Percentiles rank a stretch among this genome's conserved stretches.
Conservation (phyloP, 2,329 filamentous ascomycete species). For the Claviceps sp. region DNA sequence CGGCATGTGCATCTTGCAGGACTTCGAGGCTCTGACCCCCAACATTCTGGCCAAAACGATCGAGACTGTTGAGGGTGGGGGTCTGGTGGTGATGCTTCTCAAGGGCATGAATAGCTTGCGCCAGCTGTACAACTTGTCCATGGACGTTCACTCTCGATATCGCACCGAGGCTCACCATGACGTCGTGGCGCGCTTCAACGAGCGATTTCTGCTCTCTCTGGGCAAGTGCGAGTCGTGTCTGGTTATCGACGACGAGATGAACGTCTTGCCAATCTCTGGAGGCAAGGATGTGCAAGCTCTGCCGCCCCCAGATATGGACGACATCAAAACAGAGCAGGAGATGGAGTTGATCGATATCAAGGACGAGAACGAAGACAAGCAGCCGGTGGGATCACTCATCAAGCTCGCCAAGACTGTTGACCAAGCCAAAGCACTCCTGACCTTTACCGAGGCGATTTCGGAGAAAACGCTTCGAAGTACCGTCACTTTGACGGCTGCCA, state of each 20-base stretch:
- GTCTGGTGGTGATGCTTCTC: conserved; percentile 74
- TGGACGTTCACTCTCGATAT: conserved; percentile 96
- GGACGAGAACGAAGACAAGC: conserved; percentile 70
- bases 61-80: conserved; percentile 94
- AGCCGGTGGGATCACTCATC: conserved; percentile 74
- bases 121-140: conserved; percentile 89
- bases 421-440: conserved; percentile 91
- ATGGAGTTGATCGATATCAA: conserved; percentile 78
- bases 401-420: conserved; percentile 82
- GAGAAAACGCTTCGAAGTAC: conserved; percentile 94
- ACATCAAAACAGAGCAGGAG: conserved; percentile 56
- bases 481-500: conserved; percentile 80
- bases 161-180: conserved; percentile 92
- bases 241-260: conserved; percentile 94
- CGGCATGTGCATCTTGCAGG: conserved; percentile 95
- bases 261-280: conserved; percentile 91
- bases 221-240: conserved; percentile 92
- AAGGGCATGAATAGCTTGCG: conserved; percentile 97
- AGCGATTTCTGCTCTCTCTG: conserved; percentile 87
- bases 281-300: conserved; percentile 79
- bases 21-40: conserved; percentile 96
- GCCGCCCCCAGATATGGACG: conserved; percentile 60
- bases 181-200: conserved; percentile 92
- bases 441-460: conserved; percentile 89
- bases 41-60: conserved; percentile 89